A percentile compares a stretch with the other conserved stretches of the same genome.
Conservation (phyloP, 2,329 filamentous ascomycete genomes). For the Fusarium miscanthi region DNA sequence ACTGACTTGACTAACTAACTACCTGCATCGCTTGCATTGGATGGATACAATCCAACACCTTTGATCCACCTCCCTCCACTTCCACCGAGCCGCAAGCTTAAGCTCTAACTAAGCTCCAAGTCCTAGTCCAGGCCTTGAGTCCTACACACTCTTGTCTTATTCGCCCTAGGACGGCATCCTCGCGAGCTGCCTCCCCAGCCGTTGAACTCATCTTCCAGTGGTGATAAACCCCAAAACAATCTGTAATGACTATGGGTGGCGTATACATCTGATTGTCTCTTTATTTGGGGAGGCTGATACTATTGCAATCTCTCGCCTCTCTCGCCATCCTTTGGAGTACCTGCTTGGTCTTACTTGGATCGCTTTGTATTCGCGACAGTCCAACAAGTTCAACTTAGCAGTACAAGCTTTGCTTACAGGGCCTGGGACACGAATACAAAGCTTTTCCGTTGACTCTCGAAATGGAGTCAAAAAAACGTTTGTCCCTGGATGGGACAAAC, state of each 20-base stretch:
- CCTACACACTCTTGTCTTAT: constrained; percentile 46
- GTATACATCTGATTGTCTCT: constrained; percentile 24
- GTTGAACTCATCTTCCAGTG: constrained; percentile 11
- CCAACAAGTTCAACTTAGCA: not conserved
- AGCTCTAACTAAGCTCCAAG: constrained; percentile 33
- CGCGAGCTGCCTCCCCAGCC: constrained; percentile 45
- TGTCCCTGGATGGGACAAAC: constrained; percentile 45
- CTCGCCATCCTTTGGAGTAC: constrained; percentile 6
- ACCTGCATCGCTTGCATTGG: constrained; percentile 17
- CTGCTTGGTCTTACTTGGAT: not conserved
- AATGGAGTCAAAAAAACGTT: constrained; percentile 50
- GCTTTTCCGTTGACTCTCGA: not conserved
- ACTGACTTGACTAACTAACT: constrained; percentile 6
- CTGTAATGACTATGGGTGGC: constrained; percentile 41
- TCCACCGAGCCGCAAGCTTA: constrained; percentile 43
- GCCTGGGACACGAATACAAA: not conserved
- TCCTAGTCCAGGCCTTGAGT: constrained; percentile 46
- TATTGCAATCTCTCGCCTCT: constrained; percentile 13
- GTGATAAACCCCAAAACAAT: constrained; percentile 38
- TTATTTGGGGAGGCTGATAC: not conserved
- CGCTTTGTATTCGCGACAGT: not conserved
- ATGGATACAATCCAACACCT: constrained; percentile 7
- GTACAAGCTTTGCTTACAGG: not conserved
- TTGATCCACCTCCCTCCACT: constrained; percentile 1
- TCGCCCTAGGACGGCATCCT: constrained; percentile 43